phyloP scores from a whole-genome alignment of 352 stramenopile genomes.

The Phytophthora niederhauseri region DNA sequence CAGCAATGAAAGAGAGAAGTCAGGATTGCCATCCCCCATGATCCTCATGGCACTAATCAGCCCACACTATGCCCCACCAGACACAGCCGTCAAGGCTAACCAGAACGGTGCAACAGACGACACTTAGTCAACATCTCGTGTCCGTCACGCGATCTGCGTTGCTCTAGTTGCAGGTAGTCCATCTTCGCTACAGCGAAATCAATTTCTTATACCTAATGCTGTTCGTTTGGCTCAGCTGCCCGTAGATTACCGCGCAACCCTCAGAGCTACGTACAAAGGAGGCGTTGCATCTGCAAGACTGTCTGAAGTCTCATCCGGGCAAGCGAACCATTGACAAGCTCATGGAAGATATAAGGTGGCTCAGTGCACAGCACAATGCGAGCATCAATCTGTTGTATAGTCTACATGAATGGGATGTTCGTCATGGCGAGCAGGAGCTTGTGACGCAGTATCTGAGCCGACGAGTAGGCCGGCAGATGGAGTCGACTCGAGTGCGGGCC shows the following conservation, averaged over 20 bases:
- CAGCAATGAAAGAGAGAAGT: too few relatives aligned
- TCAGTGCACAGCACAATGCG: too few relatives aligned
- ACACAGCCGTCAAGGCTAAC: too few relatives aligned
- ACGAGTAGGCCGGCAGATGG: slow-evolving; percentile 71
- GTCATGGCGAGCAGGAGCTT: slow-evolving; percentile 72
- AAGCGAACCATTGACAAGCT: too few relatives aligned
- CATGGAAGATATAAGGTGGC: too few relatives aligned
- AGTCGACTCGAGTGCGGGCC: slow-evolving; percentile 38
- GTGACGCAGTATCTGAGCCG: slow-evolving; percentile 44
- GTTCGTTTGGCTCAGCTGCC: neutral
- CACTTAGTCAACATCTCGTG: neutral
- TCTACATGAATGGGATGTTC: slow-evolving; percentile 17
- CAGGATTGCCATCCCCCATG: too few relatives aligned
- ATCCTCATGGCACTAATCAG: too few relatives aligned
- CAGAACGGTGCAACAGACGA: too few relatives aligned
- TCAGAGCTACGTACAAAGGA: too few relatives aligned
- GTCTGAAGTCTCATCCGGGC: too few relatives aligned
- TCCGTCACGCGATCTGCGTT: neutral
- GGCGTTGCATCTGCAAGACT: too few relatives aligned
- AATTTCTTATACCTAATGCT: neutral
- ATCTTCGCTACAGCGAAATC: neutral
- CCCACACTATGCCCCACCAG: too few relatives aligned
- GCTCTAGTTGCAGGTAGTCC: neutral
- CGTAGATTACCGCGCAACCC: neutral
- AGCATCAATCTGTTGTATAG: neutral